Evolutionary conservation across 805 yeast genomes (phyloP).

Genomic region (Brettanomyces sp.): DNA sequence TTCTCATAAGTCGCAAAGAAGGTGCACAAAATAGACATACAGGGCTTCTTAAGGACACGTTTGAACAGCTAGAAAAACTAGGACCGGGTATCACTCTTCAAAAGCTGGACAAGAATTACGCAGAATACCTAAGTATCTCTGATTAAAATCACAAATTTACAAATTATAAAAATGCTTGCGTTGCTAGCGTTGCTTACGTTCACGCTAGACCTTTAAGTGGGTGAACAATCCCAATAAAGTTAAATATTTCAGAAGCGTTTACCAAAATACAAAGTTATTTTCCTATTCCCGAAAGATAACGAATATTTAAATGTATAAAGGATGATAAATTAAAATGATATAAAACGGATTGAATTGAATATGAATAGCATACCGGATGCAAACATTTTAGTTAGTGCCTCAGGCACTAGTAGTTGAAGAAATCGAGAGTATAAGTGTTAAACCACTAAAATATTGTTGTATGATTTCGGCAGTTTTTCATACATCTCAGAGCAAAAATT

Average conservation of each 20-base stretch:
- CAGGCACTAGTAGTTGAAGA: background rate
- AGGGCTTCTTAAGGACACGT: constrained; percentile 6
- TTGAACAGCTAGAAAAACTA: constrained; percentile 3
- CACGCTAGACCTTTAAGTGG: too few relatives aligned
- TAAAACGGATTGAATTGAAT: background rate
- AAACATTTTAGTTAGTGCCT: background rate
- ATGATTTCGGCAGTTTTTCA: constrained; percentile 14
- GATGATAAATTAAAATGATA: background rate
- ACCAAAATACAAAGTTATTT: too few relatives aligned
- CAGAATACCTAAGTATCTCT: constrained; percentile 1
- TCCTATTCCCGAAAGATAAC: too few relatives aligned
- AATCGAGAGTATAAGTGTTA: background rate
- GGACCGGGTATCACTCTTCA: constrained; percentile 3
- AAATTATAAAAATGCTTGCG: too few relatives aligned
- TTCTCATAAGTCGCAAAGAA: background rate
- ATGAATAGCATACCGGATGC: background rate
- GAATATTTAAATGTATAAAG: background rate
- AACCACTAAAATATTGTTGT: constrained; percentile 1
- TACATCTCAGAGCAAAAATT: constrained; percentile 20
- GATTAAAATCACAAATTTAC: too few relatives aligned
- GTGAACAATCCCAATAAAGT: too few relatives aligned
- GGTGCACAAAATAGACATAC: constrained; percentile 4
- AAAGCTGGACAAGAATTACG: constrained; percentile 6
- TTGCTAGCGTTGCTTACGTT: too few relatives aligned
- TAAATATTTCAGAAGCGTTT: too few relatives aligned